Percentiles rank a stretch among this genome's conserved stretches.
Conservation (phyloP, 2,329 filamentous ascomycete genomes). For the Chrysoporthe deuterocubensis region DNA sequence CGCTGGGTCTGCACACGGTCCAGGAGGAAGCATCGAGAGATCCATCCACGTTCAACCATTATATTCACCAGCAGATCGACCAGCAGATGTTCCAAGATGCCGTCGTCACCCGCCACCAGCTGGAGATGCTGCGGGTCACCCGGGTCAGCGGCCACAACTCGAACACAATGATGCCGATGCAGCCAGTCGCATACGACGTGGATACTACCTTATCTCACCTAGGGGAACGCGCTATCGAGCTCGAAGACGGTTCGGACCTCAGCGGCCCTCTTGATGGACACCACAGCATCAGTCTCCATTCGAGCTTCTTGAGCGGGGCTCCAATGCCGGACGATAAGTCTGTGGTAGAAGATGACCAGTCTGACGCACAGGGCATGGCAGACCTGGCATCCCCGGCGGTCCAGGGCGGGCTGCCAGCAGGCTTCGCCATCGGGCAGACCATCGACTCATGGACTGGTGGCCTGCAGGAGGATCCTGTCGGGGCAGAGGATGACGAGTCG, state of each 20-base stretch:
- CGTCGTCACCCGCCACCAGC: conserved; percentile 14
- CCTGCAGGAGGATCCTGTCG: not conserved
- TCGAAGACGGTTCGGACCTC: conserved; percentile 1
- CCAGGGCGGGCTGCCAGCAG: not conserved
- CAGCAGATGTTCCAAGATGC: conserved; percentile 17
- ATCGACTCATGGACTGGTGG: not conserved
- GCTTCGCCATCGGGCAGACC: not conserved
- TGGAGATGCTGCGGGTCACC: not conserved
- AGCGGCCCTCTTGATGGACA: not conserved
- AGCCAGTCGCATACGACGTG: not conserved
- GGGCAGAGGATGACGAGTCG: not conserved
- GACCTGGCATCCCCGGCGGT: not conserved
- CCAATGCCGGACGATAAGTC: conserved; percentile 9
- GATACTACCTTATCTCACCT: conserved; percentile 2
- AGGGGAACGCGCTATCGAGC: not conserved
- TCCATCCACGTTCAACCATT: not conserved
- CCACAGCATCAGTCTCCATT: conserved; percentile 12
- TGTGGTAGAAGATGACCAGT: not conserved
- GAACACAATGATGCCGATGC: conserved; percentile 10
- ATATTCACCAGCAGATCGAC: conserved; percentile 3
- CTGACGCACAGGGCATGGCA: not conserved
- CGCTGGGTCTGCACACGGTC: conserved; percentile 1
- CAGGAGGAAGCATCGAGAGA: conserved; percentile 9
- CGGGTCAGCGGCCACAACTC: not conserved
- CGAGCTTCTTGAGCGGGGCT: conserved; percentile 14